Percentiles rank a stretch among this genome's conserved stretches.
Conservation (phyloP, 495 filamentous ascomycete genomes). For the Chlorociboria aeruginascens region DNA sequence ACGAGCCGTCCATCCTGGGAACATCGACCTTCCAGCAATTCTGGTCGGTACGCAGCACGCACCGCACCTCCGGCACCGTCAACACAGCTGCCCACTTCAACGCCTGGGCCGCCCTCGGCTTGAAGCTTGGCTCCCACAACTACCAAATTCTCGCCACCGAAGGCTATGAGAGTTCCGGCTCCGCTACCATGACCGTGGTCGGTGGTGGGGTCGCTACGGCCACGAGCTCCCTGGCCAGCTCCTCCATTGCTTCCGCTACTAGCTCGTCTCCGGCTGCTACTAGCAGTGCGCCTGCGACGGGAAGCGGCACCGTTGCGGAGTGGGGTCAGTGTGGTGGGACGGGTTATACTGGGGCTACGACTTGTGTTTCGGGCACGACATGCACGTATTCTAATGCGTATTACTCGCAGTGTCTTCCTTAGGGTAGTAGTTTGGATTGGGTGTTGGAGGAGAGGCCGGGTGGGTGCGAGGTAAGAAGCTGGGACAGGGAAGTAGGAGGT, state of each 20-base stretch:
- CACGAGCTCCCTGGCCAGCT: no score
- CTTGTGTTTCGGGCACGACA: neutral
- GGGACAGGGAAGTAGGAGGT: no score
- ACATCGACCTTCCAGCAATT: conserved; percentile 45
- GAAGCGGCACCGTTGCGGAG: neutral
- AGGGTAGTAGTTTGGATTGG: neutral
- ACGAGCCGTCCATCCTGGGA: conserved; percentile 47
- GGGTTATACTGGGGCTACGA: neutral
- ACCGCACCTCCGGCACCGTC: conserved; percentile 30
- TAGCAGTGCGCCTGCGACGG: no score
- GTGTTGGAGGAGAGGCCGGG: no score
- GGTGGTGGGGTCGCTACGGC: no score
- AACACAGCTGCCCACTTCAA: conserved; percentile 23
- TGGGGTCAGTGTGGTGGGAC: neutral
- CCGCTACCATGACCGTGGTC: neutral
- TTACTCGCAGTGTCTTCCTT: neutral
- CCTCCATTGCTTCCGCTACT: no score
- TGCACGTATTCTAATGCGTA: neutral
- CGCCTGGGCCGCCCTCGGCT: conserved; percentile 23
- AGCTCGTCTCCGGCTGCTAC: no score
- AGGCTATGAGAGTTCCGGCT: conserved; percentile 36
- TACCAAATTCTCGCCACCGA: conserved; percentile 48
- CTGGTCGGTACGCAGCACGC: conserved; percentile 37
- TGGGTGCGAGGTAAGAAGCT: no score
- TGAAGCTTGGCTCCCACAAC: conserved; percentile 33